Base-by-base conservation (phyloP, 2,329 filamentous ascomycete genomes). In the Aureobasidium sp. region DNA sequence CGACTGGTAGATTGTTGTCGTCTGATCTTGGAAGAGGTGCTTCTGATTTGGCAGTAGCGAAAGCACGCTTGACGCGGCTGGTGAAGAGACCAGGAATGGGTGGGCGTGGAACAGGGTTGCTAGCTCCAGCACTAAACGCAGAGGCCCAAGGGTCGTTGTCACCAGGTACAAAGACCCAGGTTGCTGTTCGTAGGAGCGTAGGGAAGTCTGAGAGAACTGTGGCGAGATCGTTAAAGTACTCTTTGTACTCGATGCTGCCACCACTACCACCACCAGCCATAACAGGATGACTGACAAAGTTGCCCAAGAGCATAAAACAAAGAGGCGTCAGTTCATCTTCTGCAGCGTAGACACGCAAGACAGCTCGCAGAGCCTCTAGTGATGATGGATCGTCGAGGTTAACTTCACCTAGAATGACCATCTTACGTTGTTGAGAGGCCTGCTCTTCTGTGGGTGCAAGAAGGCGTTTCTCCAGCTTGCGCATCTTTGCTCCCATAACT, bases 81-180 rank as follows among this genome's bases (percentile, higher is more conserved):
- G 93, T 97, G 75, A 99, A 99, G 67, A 97, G 78, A 7, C 93
- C 89, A 0, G 94, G 94, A 2, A 99, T 83, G 0, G 82, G 76
- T 66, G 87, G 86, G 10, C 87, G 77, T 0, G 90, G 90, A 11
- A 93, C 71, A 0, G 87, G 83, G 0, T 84, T 82, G 0, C 88
- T 85, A 1, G 89, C 87, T 4, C 90, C 90, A 1, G 86, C 87
- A 0, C 85, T 85, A 72, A 96, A 96, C 2, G 91, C 83, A 0
- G 91, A 96, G 5, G 88, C 85, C 94, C 94, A 99, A n/a, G 90
- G 92, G 72, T 99, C 94, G 72, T 97, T 96, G 75, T 97, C 93
- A 32, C 94, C 94, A 0, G 94, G 94, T 0, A 97, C 89, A 70
- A 99, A 96, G 36, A 96, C 80, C 72, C 97, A 96, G 0, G 89